Conservation (phyloP, 176 grass and related monocot genomes). For the Saccharum officinarum region DNA sequence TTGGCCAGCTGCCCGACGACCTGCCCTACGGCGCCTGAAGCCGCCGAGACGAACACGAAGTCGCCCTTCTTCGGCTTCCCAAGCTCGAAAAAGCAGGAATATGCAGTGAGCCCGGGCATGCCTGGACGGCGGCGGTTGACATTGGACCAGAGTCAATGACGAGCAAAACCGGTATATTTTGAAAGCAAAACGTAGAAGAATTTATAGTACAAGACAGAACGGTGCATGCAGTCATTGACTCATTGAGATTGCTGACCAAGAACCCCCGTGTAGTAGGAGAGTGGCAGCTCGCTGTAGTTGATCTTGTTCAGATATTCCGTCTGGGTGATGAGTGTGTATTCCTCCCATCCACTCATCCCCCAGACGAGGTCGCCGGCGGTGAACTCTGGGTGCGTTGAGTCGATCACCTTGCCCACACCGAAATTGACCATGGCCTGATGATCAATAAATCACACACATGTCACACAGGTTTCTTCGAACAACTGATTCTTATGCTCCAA, state of each 20-base stretch:
- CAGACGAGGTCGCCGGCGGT: slow-evolving; percentile 20
- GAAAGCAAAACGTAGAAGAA: not conserved
- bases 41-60: slow-evolving; percentile 48
- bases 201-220: no score
- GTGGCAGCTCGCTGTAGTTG: slow-evolving; percentile 24
- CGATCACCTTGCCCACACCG: slow-evolving; percentile 24
- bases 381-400: slow-evolving; percentile 33
- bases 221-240: no score
- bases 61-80: slow-evolving; percentile 45
- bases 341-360: slow-evolving; percentile 44
- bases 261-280: slow-evolving; percentile 45
- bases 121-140: not conserved
- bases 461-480: no score
- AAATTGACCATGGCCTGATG: not conserved
- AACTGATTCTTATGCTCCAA: not conserved
- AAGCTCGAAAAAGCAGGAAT: slow-evolving; percentile 50
- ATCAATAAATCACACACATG: not conserved
- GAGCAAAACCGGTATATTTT: no score
- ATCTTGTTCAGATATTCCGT: slow-evolving; percentile 7
- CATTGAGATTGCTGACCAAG: not conserved
- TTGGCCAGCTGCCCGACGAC: slow-evolving; percentile 70
- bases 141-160: no score
- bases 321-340: slow-evolving; percentile 37
- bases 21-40: slow-evolving; percentile 61
- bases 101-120: slow-evolving; percentile 50